Conservation (phyloP, 352 stramenopile genomes). For the Globisporangium megalacanthum region DNA sequence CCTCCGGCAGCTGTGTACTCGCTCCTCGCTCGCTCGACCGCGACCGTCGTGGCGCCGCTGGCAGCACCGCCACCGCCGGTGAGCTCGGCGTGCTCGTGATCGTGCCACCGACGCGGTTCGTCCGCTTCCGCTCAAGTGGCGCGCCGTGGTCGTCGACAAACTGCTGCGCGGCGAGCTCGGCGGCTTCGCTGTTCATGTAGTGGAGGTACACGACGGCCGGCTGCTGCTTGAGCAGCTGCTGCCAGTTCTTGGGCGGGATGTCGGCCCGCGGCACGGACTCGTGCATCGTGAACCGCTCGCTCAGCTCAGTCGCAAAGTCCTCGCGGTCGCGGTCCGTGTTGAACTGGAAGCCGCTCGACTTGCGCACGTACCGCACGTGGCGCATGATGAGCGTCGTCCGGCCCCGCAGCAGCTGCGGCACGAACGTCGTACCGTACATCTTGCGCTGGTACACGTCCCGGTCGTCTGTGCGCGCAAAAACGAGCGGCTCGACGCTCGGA, state of each 20-base stretch:
- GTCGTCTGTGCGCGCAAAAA: conserved; percentile 30
- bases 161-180: conserved; percentile 25
- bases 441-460: conserved; percentile 41
- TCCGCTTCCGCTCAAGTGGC: conserved; percentile 29
- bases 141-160: conserved; percentile 39
- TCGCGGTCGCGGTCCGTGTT: conserved; percentile 54
- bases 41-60: conserved; percentile 18
- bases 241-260: conserved; percentile 55
- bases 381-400: conserved; percentile 37
- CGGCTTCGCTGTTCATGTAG: conserved; percentile 51
- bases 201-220: conserved; percentile 34
- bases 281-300: conserved; percentile 45
- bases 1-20: not conserved
- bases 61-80: conserved; percentile 1
- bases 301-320: conserved; percentile 36
- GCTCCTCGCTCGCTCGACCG: conserved; percentile 30
- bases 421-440: conserved; percentile 52
- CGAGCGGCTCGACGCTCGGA: conserved; percentile 38
- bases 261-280: conserved; percentile 42
- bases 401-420: conserved; percentile 36
- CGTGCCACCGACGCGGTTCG: conserved; percentile 30
- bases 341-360: conserved; percentile 53
- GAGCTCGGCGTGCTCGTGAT: conserved; percentile 20
- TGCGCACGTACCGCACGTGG: conserved; percentile 46
- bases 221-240: conserved; percentile 30